phyloP scores from a whole-genome alignment of 257 asterid species.

The Forsythia viridissima region DNA sequence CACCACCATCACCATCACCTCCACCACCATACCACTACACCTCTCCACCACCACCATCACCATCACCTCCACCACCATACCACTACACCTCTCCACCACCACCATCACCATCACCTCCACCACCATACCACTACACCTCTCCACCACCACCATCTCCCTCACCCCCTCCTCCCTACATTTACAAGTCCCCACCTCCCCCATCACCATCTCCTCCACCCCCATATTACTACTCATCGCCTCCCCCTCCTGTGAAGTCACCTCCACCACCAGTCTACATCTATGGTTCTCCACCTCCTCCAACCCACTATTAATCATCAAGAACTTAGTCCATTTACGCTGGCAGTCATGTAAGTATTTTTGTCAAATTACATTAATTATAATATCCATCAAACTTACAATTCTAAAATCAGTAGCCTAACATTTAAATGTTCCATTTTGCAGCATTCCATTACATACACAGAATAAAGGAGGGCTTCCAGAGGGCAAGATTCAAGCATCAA shows the following conservation, averaged over 20 bases:
- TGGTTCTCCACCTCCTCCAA: slow-evolving; percentile 55
- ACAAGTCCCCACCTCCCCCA: slow-evolving; percentile 21
- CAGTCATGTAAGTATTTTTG: slow-evolving; percentile 38
- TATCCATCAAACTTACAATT: background rate
- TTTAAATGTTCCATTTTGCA: slow-evolving; percentile 21
- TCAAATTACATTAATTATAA: background rate
- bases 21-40: slow-evolving; percentile 26
- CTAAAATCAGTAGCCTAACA: background rate
- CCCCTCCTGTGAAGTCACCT: slow-evolving; percentile 52
- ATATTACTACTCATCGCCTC: slow-evolving; percentile 46
- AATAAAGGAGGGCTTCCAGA: slow-evolving; percentile 39
- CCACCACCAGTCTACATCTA: slow-evolving; percentile 44
- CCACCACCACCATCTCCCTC: slow-evolving; percentile 29
- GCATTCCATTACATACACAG: slow-evolving; percentile 24
- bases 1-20: slow-evolving; percentile 17
- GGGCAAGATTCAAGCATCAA: slow-evolving; percentile 14
- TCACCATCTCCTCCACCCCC: slow-evolving; percentile 30
- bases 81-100: slow-evolving; percentile 26
- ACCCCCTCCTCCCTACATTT: slow-evolving; percentile 36
- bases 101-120: slow-evolving; percentile 22
- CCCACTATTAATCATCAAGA: slow-evolving; percentile 28
- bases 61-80: slow-evolving; percentile 33
- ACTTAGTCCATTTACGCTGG: slow-evolving; percentile 5
- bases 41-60: slow-evolving; percentile 32
- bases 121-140: slow-evolving; percentile 52